A percentile compares a stretch with the other conserved stretches of the same genome.
phyloP scores from a whole-genome alignment of 2,329 filamentous ascomycete genomes.

The Ceratocystis cacaofunesta region DNA sequence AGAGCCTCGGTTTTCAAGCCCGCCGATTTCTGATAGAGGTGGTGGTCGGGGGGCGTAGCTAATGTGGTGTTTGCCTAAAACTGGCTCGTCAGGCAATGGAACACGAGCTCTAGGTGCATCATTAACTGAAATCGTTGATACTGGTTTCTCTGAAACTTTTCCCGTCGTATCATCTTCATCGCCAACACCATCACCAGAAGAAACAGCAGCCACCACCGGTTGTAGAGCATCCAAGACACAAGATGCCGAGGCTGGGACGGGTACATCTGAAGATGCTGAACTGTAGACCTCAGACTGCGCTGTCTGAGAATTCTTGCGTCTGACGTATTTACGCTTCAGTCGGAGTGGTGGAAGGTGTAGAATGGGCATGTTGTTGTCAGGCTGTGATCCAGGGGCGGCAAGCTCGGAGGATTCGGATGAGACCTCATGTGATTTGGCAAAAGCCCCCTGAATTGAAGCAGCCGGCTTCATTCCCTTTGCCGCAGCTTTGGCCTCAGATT shows the following conservation, averaged over 20 bases:
- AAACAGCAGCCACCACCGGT: background rate
- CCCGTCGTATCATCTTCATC: background rate
- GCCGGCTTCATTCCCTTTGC: background rate
- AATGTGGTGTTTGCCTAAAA: background rate
- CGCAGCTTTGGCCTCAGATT: background rate
- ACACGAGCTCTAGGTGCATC: background rate
- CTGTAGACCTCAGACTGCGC: background rate
- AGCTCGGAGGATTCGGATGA: background rate
- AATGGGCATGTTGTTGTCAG: background rate
- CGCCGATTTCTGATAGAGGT: background rate
- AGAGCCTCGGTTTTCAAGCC: conserved; percentile 5
- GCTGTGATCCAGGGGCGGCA: background rate
- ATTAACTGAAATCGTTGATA: background rate
- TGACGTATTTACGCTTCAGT: conserved; percentile 9
- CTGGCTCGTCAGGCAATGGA: background rate
- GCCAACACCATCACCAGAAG: background rate
- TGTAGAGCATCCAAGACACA: background rate
- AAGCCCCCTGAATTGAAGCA: background rate
- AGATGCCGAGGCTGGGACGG: background rate
- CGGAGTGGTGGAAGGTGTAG: background rate
- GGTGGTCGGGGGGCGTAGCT: background rate
- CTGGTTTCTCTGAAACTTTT: background rate
- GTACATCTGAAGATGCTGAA: background rate
- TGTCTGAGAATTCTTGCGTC: conserved; percentile 5
- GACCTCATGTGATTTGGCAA: background rate